phyloP scores from a whole-genome alignment of 306 rosid genomes.

The Glycyrrhiza uralensis region DNA sequence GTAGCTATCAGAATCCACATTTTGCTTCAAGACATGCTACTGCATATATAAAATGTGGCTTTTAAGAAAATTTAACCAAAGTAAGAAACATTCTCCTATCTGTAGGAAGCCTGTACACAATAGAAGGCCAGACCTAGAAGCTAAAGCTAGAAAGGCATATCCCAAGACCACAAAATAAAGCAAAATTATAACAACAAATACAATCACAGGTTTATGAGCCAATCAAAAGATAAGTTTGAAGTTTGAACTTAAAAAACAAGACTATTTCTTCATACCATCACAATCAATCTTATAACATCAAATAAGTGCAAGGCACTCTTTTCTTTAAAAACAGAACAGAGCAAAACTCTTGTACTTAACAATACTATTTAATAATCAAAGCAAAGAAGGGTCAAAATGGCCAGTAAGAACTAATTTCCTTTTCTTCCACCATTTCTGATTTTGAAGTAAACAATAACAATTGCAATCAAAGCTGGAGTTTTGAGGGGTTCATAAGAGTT shows the following conservation, averaged over 20 bases:
- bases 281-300: not conserved
- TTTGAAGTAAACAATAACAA: not conserved
- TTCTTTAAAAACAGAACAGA: not conserved
- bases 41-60: not conserved
- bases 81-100: not conserved
- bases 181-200: not conserved
- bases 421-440: not conserved
- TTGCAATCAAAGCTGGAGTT: not conserved
- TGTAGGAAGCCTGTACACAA: not conserved
- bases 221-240: not conserved
- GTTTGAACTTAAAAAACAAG: not conserved
- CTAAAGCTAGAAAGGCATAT: not conserved
- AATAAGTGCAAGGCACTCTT: not conserved
- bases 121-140: not conserved
- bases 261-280: not conserved
- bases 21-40: not conserved
- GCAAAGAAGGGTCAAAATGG: not conserved
- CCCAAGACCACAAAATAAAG: not conserved
- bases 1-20: constrained; percentile 9
- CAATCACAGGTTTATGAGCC: not conserved
- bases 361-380: not conserved
- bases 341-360: not conserved
- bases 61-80: not conserved
- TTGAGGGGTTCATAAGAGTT: not conserved
- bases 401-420: not conserved